Evolutionary conservation across 192 early-diverging fungal genomes (phyloP), one percentile per base, ranked within the genome.

Genomic region (Rhizophagus sp.): DNA sequence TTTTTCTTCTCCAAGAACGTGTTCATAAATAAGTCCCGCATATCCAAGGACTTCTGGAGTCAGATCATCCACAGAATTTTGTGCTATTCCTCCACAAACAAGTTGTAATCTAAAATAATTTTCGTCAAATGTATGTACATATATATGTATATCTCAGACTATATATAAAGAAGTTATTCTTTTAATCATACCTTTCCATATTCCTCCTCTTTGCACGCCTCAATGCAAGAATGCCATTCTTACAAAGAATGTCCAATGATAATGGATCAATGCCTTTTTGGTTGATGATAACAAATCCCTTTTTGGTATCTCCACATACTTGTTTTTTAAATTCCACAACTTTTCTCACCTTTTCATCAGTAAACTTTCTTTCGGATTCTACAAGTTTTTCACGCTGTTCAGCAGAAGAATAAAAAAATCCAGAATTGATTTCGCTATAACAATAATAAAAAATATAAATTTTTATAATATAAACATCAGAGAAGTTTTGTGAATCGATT

Each of bases 191-290:
- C 77, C 97, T 92, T 87, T 99, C 98, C 97, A 99, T 99, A 89
- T 99, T 99, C 85, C 98, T 92, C 84, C 98, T 91, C 91, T 99
- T 99, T 74, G 97, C 98, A 65, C 98, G 90, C 73, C 98, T 92
- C 61, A 99, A 88, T 12, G 96, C 97, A 64, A 99, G 82, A 85
- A 99, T 99, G 74, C 90, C 90, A 82, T 99, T 92, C 90, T 99
- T 98, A 79, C 96, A 96, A 81, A 99, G 88, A 27, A 99, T 89
- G 87, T 99, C 98, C 72, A 99, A 88, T 76, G 96, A 97, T 69
- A 99, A 87, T 27, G 98, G 98, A 81, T 99, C 98, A 79, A 99
- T 97, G 70, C 98, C 98, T 91, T 99, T 99, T 84, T 99, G 98
- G 90, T 99, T 99, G 84, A 99, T 93, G 62, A 99, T 88, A 24